Conservation (phyloP, 345 rosid genomes). For the Xanthoceras sorbifolium region DNA sequence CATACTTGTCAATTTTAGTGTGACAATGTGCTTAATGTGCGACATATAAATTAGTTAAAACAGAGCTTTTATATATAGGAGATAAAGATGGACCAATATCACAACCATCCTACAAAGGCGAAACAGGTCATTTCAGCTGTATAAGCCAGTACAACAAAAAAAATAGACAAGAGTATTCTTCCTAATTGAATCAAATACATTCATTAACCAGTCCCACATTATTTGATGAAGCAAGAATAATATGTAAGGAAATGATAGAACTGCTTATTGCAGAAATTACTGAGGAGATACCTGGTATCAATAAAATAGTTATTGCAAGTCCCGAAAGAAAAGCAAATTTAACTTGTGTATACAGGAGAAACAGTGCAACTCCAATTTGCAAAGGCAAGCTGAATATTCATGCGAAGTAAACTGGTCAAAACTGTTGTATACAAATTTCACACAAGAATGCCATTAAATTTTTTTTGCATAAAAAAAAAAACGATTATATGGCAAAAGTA, state of each 20-base stretch:
- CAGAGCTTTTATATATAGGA: no score
- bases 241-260: not conserved
- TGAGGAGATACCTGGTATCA: conserved; percentile 70
- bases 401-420: not conserved
- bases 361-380: conserved; percentile 87
- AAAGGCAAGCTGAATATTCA: conserved; percentile 78
- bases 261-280: conserved; percentile 9
- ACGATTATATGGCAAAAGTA: not conserved
- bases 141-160: no score
- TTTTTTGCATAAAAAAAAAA: not conserved
- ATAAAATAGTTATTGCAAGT: conserved; percentile 69
- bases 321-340: conserved; percentile 86
- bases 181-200: not conserved
- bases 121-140: no score
- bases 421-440: conserved; percentile 2
- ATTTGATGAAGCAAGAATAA: not conserved
- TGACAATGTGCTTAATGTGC: no score
- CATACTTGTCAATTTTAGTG: no score
- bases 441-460: not conserved
- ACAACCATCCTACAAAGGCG: no score
- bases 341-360: conserved; percentile 86
- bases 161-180: not conserved
- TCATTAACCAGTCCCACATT: not conserved
- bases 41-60: no score
- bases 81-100: no score